Conservation (phyloP, 768 basidiomycete species). For the Naematelia encephala region DNA sequence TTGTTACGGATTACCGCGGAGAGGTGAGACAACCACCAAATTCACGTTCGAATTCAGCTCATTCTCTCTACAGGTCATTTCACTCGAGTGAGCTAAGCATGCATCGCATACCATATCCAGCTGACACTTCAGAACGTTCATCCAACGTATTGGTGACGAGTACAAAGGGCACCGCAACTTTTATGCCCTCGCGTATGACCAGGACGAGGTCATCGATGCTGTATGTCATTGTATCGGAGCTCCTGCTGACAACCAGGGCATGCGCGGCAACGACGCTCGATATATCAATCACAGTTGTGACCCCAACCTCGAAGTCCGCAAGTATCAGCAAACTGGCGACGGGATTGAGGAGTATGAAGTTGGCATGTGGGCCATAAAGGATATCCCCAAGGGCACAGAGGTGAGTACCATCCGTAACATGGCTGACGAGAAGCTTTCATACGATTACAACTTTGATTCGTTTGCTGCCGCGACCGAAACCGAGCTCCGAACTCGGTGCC, state of each 20-base stretch:
- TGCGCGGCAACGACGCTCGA: slow-evolving; percentile 51
- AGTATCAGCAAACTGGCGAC: slow-evolving; percentile 47
- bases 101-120: not conserved
- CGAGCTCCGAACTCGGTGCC: slow-evolving; percentile 44
- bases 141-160: slow-evolving; percentile 39
- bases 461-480: slow-evolving; percentile 37
- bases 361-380: slow-evolving; percentile 51
- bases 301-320: slow-evolving; percentile 51
- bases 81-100: slow-evolving; percentile 35
- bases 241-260: slow-evolving; percentile 28
- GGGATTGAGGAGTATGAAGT: slow-evolving; percentile 52
- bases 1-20: slow-evolving; percentile 52
- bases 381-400: slow-evolving; percentile 51
- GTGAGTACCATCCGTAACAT: slow-evolving; percentile 15
- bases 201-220: slow-evolving; percentile 53
- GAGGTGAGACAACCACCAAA: slow-evolving; percentile 28
- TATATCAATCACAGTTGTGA: slow-evolving; percentile 53
- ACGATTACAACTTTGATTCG: slow-evolving; percentile 51
- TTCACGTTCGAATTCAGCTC: not conserved
- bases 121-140: slow-evolving; percentile 35
- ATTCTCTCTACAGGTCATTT: slow-evolving; percentile 31
- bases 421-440: slow-evolving; percentile 40
- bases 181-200: slow-evolving; percentile 52
- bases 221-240: slow-evolving; percentile 21
- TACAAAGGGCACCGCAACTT: slow-evolving; percentile 47